Base-by-base conservation (phyloP, 148 eudicot species). In the Amaranthus cruentus region DNA sequence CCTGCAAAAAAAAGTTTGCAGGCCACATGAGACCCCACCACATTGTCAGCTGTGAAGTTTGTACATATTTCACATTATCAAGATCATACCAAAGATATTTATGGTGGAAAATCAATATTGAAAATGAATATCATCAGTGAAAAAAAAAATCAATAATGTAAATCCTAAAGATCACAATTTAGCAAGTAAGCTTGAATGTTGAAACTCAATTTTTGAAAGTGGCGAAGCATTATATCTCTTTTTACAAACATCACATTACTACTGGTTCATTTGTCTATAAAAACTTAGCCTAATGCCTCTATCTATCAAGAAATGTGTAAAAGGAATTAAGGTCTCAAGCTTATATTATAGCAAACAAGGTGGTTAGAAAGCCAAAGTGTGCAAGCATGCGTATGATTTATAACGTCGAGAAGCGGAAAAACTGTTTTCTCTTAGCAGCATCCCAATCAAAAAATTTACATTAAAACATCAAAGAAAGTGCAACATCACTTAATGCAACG, bases 1-100 rank as follows among this genome's bases (percentile, higher is more conserved):
- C 99, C 99, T 96, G 78, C 43, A 73, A 58, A 73, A 55, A 73
- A 71, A 53, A 44, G 57, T 49, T 66, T 42, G 47, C n/a, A 63
- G 14, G n/a, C 51, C 18, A 70, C 49, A 65, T 46, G 46, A 63
- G 47, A 61, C 51, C 14, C 15, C 8, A 44, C 13, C 61, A 73
- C 11, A 38, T 49, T 12, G n/a, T 11, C 6, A 57, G 10, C 50
- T 61, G 10, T 53, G 43, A 70, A 9, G 48, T 60, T 62, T 55
- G 46, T 47, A 9, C 14, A 46, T 28, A 60, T 59, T 42, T 57
- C 43, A 9, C 54, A 77, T 14, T 28, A 71, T 14, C 55, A 66
- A 4, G 28, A 62, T 59, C 68, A 50, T 66, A 59, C 49, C 42
- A 13, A 43, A 64, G 62, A 5, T 11, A 57, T 47, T 71, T 59